Evolutionary conservation across 2,329 filamentous ascomycete species (phyloP).

Genomic region (Ophiosphaerella herpotricha): DNA sequence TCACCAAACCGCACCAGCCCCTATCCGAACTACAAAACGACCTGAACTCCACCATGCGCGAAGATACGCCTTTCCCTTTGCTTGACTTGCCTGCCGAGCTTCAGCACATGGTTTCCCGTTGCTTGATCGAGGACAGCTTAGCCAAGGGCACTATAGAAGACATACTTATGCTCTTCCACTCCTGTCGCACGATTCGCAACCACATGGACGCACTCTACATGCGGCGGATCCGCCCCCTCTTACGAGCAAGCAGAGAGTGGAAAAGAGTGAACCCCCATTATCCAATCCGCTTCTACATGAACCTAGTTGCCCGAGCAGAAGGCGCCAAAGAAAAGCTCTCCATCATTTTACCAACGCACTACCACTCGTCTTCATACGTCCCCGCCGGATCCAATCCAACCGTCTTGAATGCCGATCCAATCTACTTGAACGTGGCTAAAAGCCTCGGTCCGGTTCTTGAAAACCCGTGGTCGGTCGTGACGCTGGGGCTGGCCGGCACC

Average conservation of each 20-base stretch:
- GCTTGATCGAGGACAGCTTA: neutral
- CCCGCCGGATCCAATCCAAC: too few species aligned
- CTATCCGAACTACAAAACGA: neutral
- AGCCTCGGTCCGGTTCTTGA: too few species aligned
- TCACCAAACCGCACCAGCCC: neutral
- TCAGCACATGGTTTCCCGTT: neutral
- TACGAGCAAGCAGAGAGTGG: neutral
- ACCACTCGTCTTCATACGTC: too few species aligned
- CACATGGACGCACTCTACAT: neutral
- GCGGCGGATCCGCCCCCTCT: neutral
- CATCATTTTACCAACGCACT: too few species aligned
- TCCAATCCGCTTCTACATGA: too few species aligned
- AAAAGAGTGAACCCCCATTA: neutral
- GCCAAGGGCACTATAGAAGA: neutral
- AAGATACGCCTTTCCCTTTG: neutral
- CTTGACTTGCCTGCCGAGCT: neutral
- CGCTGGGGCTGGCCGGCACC: too few species aligned
- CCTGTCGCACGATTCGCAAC: slow-evolving; percentile 1
- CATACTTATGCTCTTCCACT: neutral
- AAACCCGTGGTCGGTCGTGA: too few species aligned
- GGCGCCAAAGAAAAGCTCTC: too few species aligned
- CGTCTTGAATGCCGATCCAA: too few species aligned
- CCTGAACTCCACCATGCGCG: neutral
- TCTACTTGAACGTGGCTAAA: too few species aligned
- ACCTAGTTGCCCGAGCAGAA: too few species aligned